Percentiles rank a stretch among this genome's conserved stretches.
These are phyloP conservation scores for Macrocybe gigantea DNA, from an alignment of 768 basidiomycete species.

Conservation along the genomic window DNA sequence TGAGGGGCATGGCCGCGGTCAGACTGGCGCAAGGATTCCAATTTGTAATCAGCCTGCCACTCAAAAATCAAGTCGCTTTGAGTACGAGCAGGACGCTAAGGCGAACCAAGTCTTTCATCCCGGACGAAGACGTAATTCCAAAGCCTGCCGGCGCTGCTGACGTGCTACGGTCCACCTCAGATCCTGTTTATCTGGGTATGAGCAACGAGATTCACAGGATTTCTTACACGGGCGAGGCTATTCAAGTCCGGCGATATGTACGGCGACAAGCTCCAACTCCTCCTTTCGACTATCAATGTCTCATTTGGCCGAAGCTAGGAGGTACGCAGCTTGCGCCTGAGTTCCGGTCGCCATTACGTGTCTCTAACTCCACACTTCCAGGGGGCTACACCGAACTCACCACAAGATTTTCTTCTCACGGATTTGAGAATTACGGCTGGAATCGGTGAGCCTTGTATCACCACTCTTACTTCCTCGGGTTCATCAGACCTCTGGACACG, in stretches of 20 bases:
- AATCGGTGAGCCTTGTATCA: conserved; percentile 50
- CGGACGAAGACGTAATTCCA: conserved; percentile 46
- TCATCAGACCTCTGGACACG: neutral
- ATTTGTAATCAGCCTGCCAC: conserved; percentile 60
- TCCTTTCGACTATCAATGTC: conserved; percentile 74
- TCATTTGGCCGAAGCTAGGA: conserved; percentile 92
- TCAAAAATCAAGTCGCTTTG: conserved; percentile 13
- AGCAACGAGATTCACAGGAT: conserved; percentile 94
- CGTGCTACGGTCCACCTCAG: conserved; percentile 49
- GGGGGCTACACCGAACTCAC: conserved; percentile 77
- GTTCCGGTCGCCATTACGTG: neutral
- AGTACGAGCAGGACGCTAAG: conserved; percentile 31
- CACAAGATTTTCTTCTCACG: conserved; percentile 72
- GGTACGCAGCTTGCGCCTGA: conserved; percentile 20
- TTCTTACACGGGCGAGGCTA: conserved; percentile 84
- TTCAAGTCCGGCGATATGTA: conserved; percentile 84
- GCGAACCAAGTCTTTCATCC: conserved; percentile 51
- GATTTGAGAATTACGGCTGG: conserved; percentile 81
- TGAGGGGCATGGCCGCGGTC: conserved; percentile 93
- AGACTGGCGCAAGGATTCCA: conserved; percentile 94
- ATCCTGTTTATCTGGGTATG: conserved; percentile 89
- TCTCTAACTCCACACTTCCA: conserved; percentile 7
- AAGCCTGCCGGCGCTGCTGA: conserved; percentile 63
- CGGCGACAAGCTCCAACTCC: conserved; percentile 61
- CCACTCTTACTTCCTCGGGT: neutral